phyloP scores from a whole-genome alignment of 1,284 basidiomycete species.

The Schizophyllum amplum region DNA sequence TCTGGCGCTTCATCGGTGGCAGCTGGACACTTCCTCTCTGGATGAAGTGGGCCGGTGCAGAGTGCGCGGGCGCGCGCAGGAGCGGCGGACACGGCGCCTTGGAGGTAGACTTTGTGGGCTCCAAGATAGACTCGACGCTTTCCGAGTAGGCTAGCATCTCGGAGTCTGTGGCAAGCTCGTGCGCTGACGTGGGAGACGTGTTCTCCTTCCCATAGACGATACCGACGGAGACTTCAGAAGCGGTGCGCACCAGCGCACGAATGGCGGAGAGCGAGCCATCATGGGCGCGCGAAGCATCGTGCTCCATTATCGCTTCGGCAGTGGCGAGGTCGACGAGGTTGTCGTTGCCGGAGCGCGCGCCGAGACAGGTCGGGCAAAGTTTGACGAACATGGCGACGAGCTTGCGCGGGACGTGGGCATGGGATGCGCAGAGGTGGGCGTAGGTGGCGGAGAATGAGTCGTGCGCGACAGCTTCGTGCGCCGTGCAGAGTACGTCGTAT shows the following conservation, averaged over 20 bases:
- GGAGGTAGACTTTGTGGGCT: neutral
- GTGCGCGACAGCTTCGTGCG: constrained; percentile 58
- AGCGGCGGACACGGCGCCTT: neutral
- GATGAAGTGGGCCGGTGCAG: neutral
- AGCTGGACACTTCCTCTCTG: neutral
- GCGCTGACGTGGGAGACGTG: no score
- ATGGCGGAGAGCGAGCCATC: neutral
- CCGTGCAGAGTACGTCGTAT: constrained; percentile 67
- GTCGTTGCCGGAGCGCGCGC: neutral
- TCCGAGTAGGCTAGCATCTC: neutral
- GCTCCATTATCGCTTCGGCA: neutral
- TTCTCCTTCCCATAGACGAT: neutral
- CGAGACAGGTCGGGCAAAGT: constrained; percentile 59
- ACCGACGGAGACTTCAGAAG: neutral
- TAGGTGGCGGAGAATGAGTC: constrained; percentile 72
- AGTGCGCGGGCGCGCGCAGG: neutral
- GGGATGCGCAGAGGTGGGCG: constrained; percentile 49
- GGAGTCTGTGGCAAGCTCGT: neutral
- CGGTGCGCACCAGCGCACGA: neutral
- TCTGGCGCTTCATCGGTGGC: neutral
- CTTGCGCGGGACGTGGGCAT: constrained; percentile 77
- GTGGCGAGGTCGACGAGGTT: neutral
- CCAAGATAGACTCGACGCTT: neutral
- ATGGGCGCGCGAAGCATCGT: neutral
- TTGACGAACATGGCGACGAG: constrained; percentile 70